Percentiles rank a stretch among this genome's conserved stretches.
Evolutionary conservation across 768 basidiomycete species (phyloP).

Genomic region (Termitomyces sp.): DNA sequence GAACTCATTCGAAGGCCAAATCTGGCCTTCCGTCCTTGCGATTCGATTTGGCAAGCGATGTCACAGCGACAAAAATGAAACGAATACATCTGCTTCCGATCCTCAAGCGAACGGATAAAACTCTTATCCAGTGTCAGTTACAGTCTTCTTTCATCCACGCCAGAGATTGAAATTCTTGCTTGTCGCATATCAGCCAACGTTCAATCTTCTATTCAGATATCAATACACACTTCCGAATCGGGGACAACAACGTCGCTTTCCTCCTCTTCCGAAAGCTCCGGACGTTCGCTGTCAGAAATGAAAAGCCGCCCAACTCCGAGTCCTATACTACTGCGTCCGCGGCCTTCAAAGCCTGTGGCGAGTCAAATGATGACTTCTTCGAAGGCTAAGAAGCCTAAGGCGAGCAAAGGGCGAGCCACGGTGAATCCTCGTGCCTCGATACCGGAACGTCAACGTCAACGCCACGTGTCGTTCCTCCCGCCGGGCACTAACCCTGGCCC

Average conservation of each 20-base stretch:
- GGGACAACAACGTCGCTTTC: conserved; percentile 10
- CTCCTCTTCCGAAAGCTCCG: conserved; percentile 13
- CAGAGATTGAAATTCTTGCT: background rate
- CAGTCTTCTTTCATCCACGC: background rate
- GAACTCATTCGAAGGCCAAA: conserved; percentile 1
- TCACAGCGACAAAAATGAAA: conserved; percentile 1
- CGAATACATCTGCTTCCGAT: conserved; percentile 10
- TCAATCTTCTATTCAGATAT: conserved; percentile 10
- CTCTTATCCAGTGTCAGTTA: conserved; percentile 5
- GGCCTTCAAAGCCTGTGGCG: conserved; percentile 6
- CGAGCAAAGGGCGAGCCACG: conserved; percentile 8
- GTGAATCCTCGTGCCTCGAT: conserved; percentile 7
- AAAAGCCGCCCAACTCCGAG: background rate
- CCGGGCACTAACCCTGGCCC: conserved; percentile 11
- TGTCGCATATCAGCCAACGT: conserved; percentile 5
- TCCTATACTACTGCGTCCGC: conserved; percentile 4
- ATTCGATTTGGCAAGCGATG: conserved; percentile 2
- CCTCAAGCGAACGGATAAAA: conserved; percentile 6
- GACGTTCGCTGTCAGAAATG: background rate
- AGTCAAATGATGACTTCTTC: conserved; percentile 9
- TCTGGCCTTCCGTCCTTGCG: conserved; percentile 2
- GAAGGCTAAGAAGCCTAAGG: conserved; percentile 12
- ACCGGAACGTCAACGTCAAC: conserved; percentile 7
- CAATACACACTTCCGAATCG: conserved; percentile 9
- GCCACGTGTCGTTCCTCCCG: conserved; percentile 15